phyloP scores from a whole-genome alignment of 1,284 basidiomycete species.

The Marasmius oreades region DNA sequence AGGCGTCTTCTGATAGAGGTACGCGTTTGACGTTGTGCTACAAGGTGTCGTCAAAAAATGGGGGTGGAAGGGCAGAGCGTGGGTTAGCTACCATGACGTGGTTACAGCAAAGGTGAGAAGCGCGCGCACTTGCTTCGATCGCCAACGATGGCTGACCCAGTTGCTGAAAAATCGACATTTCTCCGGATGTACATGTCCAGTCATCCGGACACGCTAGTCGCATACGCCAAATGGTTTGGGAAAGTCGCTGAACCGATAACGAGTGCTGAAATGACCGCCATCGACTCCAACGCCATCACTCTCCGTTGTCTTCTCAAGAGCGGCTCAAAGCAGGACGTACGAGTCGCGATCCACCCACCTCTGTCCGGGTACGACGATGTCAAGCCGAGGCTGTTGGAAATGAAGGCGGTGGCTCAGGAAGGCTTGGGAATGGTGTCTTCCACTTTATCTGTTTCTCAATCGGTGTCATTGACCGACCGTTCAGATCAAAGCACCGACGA shows the following conservation, averaged over 20 bases:
- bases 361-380: conserved; percentile 73
- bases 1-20: not conserved
- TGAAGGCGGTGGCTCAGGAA: conserved; percentile 73
- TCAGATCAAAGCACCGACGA: conserved; percentile 60
- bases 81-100: not conserved
- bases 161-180: conserved; percentile 71
- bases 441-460: not conserved
- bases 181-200: conserved; percentile 80
- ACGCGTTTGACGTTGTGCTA: not conserved
- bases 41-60: not conserved
- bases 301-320: conserved; percentile 56
- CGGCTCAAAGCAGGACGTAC: conserved; percentile 45
- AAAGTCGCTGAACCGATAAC: conserved; percentile 52
- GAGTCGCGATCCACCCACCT: conserved; percentile 63
- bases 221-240: conserved; percentile 73
- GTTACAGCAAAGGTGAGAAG: not conserved
- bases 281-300: conserved; percentile 49
- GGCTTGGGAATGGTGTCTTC: conserved; percentile 66
- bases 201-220: conserved; percentile 77
- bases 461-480: not conserved
- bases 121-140: not conserved
- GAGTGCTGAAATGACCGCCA: conserved; percentile 62
- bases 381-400: conserved; percentile 69
- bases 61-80: not conserved
- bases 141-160: conserved; percentile 50